phyloP scores from a whole-genome alignment of 1,139 yeast genomes.

The Eremothecium coryli region DNA sequence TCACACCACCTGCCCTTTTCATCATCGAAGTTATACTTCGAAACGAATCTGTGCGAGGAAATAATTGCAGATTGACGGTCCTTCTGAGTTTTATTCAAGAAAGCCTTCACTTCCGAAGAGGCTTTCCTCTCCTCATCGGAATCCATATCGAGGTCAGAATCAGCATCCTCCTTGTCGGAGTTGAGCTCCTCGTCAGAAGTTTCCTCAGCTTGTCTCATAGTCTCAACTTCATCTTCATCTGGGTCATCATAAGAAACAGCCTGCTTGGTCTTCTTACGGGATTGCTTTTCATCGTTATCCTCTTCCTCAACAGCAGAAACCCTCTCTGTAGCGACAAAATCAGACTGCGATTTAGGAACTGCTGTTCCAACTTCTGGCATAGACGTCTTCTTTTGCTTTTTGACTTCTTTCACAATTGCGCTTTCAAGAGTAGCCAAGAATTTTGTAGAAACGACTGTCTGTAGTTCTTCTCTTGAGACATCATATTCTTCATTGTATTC shows the following conservation, averaged over 20 bases:
- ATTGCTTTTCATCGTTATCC: constrained; percentile 63
- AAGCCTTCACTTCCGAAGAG: constrained; percentile 22
- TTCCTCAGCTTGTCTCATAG: constrained; percentile 73
- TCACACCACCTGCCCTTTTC: constrained; percentile 86
- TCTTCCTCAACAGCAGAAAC: constrained; percentile 39
- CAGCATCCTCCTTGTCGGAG: constrained; percentile 34
- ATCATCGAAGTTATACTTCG: constrained; percentile 85
- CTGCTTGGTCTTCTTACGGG: constrained; percentile 59
- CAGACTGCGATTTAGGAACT: constrained; percentile 46
- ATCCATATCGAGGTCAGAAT: constrained; percentile 35
- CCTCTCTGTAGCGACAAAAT: constrained; percentile 34
- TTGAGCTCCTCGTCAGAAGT: constrained; percentile 52
- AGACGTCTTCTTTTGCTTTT: constrained; percentile 59
- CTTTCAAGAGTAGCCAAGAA: constrained; percentile 66
- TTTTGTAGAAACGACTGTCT: constrained; percentile 50
- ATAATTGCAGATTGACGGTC: constrained; percentile 81
- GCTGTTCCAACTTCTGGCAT: constrained; percentile 68
- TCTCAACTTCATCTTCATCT: constrained; percentile 85
- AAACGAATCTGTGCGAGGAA: constrained; percentile 60
- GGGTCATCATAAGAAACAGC: constrained; percentile 91
- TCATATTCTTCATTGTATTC: constrained; percentile 89
- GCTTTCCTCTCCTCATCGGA: constrained; percentile 29
- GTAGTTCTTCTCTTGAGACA: constrained; percentile 70
- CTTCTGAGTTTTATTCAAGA: constrained; percentile 42
- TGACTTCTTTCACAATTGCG: constrained; percentile 70